phyloP scores from a whole-genome alignment of 2,329 filamentous ascomycete species.

The Spiromastix sp. region DNA sequence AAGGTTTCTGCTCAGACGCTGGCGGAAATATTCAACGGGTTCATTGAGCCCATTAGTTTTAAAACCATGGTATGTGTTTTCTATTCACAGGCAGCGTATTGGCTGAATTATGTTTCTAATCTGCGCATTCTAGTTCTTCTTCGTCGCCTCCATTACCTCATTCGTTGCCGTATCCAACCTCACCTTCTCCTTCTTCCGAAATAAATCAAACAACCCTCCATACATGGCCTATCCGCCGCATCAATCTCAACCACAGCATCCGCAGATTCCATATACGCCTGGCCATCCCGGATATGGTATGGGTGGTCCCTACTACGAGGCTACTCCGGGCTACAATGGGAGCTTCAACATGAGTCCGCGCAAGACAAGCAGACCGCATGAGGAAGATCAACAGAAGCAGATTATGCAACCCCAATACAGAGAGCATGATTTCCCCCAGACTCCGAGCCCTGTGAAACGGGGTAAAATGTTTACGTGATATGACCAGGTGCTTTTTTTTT shows the following conservation, averaged over 20 bases:
- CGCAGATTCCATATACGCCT: slow-evolving; percentile 19
- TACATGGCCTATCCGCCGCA: slow-evolving; percentile 16
- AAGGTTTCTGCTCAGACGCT: slow-evolving; percentile 78
- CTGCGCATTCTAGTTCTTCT: slow-evolving; percentile 22
- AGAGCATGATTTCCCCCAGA: slow-evolving; percentile 26
- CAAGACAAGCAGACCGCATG: slow-evolving; percentile 13
- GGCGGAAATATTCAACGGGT: slow-evolving; percentile 86
- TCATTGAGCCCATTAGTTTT: slow-evolving; percentile 80
- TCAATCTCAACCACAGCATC: slow-evolving; percentile 15
- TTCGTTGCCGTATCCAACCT: slow-evolving; percentile 49
- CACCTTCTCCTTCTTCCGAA: slow-evolving; percentile 47
- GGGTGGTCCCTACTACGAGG: slow-evolving; percentile 4
- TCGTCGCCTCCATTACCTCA: slow-evolving; percentile 31
- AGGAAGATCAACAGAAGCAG: slow-evolving; percentile 19
- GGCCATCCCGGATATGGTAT: slow-evolving; percentile 17
- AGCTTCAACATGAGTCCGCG: slow-evolving; percentile 12
- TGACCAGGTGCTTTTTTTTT: too few relatives aligned
- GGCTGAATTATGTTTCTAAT: background rate
- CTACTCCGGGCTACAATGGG: slow-evolving; percentile 5
- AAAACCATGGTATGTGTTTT: slow-evolving; percentile 56
- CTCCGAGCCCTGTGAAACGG: slow-evolving; percentile 28
- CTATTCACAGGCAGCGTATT: background rate
- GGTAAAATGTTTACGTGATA: slow-evolving; percentile 14
- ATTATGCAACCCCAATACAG: too few relatives aligned
- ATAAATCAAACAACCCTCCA: slow-evolving; percentile 29